Percentiles rank a stretch among this genome's conserved stretches.
Evolutionary conservation across 495 filamentous ascomycete genomes (phyloP).

Genomic region (Penicillium cataractarum): DNA sequence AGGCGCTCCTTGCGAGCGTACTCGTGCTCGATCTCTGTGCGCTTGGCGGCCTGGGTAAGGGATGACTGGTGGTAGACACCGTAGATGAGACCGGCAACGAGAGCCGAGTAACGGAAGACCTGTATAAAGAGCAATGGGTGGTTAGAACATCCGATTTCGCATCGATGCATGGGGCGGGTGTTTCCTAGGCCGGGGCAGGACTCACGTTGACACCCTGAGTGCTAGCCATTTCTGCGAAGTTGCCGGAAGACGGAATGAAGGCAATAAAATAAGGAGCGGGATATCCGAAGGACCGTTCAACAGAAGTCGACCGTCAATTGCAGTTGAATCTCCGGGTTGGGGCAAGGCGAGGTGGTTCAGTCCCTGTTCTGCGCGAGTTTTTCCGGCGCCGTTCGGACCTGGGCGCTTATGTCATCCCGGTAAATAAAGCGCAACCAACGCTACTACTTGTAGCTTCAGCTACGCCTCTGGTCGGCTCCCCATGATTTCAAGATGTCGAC

Average conservation of each 20-base stretch:
- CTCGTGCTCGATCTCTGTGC: slow-evolving; percentile 69
- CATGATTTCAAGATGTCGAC: slow-evolving; percentile 39
- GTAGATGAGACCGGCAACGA: slow-evolving; percentile 86
- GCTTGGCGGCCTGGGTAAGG: slow-evolving; percentile 67
- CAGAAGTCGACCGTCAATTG: slow-evolving; percentile 49
- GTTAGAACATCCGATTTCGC: slow-evolving; percentile 29
- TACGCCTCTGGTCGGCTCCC: slow-evolving; percentile 17
- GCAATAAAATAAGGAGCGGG: slow-evolving; percentile 27
- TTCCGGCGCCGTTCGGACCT: slow-evolving; percentile 50
- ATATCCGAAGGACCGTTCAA: slow-evolving; percentile 39
- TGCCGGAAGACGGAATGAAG: slow-evolving; percentile 29
- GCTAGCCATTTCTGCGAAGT: slow-evolving; percentile 47
- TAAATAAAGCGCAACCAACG: slow-evolving; percentile 32
- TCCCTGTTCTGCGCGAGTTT: slow-evolving; percentile 55
- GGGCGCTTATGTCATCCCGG: slow-evolving; percentile 51
- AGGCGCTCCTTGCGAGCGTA: slow-evolving; percentile 84
- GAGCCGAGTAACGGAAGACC: slow-evolving; percentile 94
- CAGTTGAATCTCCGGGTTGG: slow-evolving; percentile 40
- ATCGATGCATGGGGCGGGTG: slow-evolving; percentile 13
- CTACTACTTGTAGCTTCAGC: slow-evolving; percentile 17
- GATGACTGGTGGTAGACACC: slow-evolving; percentile 87
- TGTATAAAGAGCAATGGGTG: slow-evolving; percentile 43
- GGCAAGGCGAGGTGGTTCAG: slow-evolving; percentile 45
- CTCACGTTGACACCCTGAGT: slow-evolving; percentile 56
- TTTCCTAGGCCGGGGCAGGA: slow-evolving; percentile 24